Percentiles rank a stretch among this genome's conserved stretches.
Evolutionary conservation across 2,329 filamentous ascomycete genomes (phyloP).

Genomic region (Fusarium sp.): DNA sequence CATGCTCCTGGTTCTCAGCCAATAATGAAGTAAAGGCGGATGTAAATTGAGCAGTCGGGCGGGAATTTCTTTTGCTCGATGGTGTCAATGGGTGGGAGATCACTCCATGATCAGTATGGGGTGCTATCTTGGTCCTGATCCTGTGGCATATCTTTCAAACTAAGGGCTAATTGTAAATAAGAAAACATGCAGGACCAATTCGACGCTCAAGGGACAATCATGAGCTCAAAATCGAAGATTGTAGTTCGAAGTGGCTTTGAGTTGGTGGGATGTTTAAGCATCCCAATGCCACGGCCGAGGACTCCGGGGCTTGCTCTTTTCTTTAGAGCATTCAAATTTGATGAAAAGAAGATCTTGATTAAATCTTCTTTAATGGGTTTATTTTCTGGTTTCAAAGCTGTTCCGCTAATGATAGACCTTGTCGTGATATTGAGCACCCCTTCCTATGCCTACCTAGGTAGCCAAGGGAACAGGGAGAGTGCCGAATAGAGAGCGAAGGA

Average conservation of each 20-base stretch:
- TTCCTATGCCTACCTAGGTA: not conserved
- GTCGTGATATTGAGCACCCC: not conserved
- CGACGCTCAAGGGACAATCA: not conserved
- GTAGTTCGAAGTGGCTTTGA: not conserved
- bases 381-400: not conserved
- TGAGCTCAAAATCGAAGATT: not conserved
- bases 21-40: not conserved
- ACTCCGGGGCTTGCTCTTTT: not conserved
- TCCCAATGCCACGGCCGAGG: not conserved
- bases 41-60: not conserved
- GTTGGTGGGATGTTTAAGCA: not conserved
- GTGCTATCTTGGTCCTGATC: too few relatives aligned
- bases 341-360: too few relatives aligned
- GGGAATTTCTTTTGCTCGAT: not conserved
- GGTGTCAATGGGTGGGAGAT: not conserved
- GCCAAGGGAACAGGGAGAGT: not conserved
- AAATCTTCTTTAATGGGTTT: not conserved
- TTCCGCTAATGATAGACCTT: not conserved
- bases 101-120: too few relatives aligned
- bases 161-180: not conserved
- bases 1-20: not conserved
- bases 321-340: too few relatives aligned
- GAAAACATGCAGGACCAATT: not conserved
- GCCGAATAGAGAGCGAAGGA: not conserved
- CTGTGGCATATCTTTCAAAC: not conserved